A percentile compares a stretch with the other conserved stretches of the same genome.
These are phyloP conservation scores for Fusarium multiceps DNA, from an alignment of 2,329 filamentous ascomycete species.

Conservation along the genomic window DNA sequence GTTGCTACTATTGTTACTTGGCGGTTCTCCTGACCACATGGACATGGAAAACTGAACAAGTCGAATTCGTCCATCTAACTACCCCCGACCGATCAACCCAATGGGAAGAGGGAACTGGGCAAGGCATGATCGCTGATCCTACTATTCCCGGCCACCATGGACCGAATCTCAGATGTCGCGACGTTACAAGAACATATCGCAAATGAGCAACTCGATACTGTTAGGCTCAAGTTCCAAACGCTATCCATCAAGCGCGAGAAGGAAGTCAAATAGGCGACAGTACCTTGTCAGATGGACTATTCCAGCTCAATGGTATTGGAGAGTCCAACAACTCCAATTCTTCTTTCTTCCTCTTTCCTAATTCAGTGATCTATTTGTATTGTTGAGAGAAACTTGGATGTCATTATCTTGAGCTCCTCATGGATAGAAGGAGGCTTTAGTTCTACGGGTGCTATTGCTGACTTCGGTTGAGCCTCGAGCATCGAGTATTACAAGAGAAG, in stretches of 20 bases:
- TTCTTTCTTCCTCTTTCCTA: not conserved
- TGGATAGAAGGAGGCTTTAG: not conserved
- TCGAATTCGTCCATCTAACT: not conserved
- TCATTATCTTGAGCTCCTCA: no score
- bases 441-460: not conserved
- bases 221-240: not conserved
- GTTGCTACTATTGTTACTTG: not conserved
- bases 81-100: not conserved
- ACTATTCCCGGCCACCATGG: not conserved
- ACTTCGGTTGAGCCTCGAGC: not conserved
- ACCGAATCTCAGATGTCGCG: not conserved
- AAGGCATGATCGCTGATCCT: not conserved
- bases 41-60: not conserved
- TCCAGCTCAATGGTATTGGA: not conserved
- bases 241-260: not conserved
- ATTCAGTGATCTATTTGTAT: no score
- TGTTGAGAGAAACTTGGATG: no score
- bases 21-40: not conserved
- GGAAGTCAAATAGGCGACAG: not conserved
- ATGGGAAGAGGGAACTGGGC: not conserved
- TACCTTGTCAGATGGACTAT: not conserved
- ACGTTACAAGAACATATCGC: not conserved
- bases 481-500: not conserved
- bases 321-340: fast-evolving
- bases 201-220: not conserved